Conservation (phyloP, 108 stramenopile genomes). For the Cyclotella choctawhatcheeana region DNA sequence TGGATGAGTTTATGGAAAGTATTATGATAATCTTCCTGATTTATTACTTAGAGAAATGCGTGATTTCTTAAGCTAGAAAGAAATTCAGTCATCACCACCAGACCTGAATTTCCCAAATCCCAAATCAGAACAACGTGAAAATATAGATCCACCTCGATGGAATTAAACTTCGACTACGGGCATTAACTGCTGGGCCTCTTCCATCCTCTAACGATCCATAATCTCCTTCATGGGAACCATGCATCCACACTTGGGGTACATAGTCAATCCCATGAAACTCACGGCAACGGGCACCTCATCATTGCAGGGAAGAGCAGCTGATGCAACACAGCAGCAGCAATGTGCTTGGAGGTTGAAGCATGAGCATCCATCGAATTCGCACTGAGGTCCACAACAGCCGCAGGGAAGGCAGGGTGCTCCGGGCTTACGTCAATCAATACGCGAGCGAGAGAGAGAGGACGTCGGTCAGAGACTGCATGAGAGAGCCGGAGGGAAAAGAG, state of each 20-base stretch:
- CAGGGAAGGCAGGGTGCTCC: slow-evolving; percentile 63
- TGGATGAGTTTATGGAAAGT: too few species aligned
- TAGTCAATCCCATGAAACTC: slow-evolving; percentile 59
- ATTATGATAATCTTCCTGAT: too few species aligned
- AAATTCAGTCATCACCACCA: too few species aligned
- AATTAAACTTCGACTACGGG: too few species aligned
- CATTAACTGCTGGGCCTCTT: not conserved
- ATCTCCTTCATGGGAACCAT: slow-evolving; percentile 48
- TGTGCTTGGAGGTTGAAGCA: slow-evolving; percentile 64
- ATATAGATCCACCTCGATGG: too few species aligned
- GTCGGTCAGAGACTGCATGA: not conserved
- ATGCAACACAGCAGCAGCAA: slow-evolving; percentile 62
- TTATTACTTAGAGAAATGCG: too few species aligned
- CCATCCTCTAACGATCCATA: slow-evolving; percentile 38
- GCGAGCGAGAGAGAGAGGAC: not conserved
- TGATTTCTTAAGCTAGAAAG: too few species aligned
- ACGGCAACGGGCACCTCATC: slow-evolving; percentile 76
- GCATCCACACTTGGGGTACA: slow-evolving; percentile 71
- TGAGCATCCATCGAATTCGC: slow-evolving; percentile 62
- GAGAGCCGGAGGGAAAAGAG: not conserved
- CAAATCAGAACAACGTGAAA: too few species aligned
- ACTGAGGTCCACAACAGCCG: slow-evolving; percentile 51
- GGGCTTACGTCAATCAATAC: slow-evolving; percentile 17
- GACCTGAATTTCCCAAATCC: too few species aligned
- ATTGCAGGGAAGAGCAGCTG: slow-evolving; percentile 77